phyloP scores from a whole-genome alignment of 192 early-diverging fungal genomes.

The Backusella westeae region DNA sequence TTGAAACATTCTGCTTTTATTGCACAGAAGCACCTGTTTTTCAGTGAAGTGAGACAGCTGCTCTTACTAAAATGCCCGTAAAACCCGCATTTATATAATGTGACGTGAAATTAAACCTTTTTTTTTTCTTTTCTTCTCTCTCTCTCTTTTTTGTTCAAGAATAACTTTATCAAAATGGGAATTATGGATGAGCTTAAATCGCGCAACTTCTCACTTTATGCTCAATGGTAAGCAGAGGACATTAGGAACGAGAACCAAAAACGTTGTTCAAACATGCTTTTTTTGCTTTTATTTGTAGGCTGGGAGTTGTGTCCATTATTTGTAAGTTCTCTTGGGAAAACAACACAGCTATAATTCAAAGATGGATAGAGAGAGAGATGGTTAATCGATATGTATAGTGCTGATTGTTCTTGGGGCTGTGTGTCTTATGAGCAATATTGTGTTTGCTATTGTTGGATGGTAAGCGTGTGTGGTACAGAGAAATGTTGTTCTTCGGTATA shows the following conservation, averaged over 20 bases:
- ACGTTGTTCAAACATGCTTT: not conserved
- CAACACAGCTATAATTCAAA: too few species aligned
- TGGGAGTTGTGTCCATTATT: slow-evolving; percentile 20
- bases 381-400: not conserved
- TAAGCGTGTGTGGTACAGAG: not conserved
- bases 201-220: slow-evolving; percentile 31
- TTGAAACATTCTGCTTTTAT: not conserved
- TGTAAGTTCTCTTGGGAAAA: slow-evolving; percentile 11
- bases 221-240: slow-evolving; percentile 22
- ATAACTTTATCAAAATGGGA: slow-evolving; percentile 18
- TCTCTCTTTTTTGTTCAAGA: not conserved
- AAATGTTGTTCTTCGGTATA: too few species aligned
- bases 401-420: slow-evolving; percentile 20
- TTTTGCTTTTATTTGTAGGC: not conserved
- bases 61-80: not conserved
- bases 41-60: too few species aligned
- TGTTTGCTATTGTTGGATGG: slow-evolving; percentile 32
- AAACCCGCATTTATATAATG: not conserved
- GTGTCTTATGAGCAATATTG: slow-evolving; percentile 3
- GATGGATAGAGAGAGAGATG: not conserved
- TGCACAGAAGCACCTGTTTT: too few species aligned
- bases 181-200: slow-evolving; percentile 23
- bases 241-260: not conserved
- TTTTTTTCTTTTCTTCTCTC: not conserved
- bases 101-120: not conserved